Percentiles rank a stretch among this genome's conserved stretches.
Evolutionary conservation across 2,329 filamentous ascomycete genomes (phyloP).

Genomic region (Pseudocercospora vitis): DNA sequence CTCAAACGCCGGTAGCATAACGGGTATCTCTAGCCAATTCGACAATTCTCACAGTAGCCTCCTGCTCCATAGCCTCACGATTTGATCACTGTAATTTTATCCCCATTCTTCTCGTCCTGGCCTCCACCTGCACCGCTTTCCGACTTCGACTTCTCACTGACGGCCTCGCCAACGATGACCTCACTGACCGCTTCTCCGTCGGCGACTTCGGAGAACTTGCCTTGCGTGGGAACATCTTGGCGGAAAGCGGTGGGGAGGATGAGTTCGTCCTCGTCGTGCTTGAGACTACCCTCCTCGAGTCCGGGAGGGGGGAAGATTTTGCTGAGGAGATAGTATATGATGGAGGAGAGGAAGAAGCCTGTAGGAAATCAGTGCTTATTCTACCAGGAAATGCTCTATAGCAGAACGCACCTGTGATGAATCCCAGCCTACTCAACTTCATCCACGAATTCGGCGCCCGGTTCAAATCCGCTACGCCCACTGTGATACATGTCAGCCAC

Average conservation of each 20-base stretch:
- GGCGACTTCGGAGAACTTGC: not conserved
- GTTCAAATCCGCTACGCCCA: constrained; percentile 12
- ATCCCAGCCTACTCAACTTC: constrained; percentile 18
- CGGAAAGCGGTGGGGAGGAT: constrained; percentile 16
- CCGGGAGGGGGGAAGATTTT: constrained; percentile 11
- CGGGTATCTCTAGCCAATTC: too few species aligned
- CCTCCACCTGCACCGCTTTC: not conserved
- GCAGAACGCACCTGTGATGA: constrained; percentile 11
- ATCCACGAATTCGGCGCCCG: constrained; percentile 15
- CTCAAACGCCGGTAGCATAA: too few species aligned
- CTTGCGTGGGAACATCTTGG: constrained; percentile 18
- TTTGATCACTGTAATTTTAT: not conserved
- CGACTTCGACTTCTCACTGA: constrained; percentile 1
- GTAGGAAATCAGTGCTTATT: not conserved
- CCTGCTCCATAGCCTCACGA: not conserved
- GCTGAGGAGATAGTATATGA: constrained; percentile 13
- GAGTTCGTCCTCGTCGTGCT: constrained; percentile 15
- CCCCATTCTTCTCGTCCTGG: not conserved
- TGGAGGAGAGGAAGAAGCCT: constrained; percentile 7
- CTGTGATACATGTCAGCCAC: not conserved
- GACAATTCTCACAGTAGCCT: too few species aligned
- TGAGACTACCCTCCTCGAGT: constrained; percentile 4
- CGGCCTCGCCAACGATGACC: not conserved
- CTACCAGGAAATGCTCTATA: not conserved
- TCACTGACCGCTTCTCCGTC: not conserved